Base-by-base conservation (phyloP, 805 yeast genomes). In the Ogataea neopini region DNA sequence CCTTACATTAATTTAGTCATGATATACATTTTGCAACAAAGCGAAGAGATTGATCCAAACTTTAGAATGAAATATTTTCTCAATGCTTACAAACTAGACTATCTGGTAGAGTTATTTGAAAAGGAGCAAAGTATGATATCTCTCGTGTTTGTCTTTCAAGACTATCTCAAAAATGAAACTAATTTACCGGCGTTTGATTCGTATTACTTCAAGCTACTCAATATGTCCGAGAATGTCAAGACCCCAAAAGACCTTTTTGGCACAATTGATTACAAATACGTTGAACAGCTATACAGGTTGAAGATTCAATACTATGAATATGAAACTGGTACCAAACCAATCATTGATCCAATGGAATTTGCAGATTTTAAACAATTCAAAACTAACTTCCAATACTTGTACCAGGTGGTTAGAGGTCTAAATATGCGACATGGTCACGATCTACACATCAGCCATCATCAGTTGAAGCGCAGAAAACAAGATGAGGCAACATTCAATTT, bases 61-160 rank as follows among this genome's bases (percentile, higher is more conserved):
- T 64, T 50, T 42, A 55, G 49, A 11, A 13, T 44, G 6, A 47
- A 39, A 23, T 57, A 43, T 33, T 59, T 64, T 23, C 47, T 59
- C 19, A 62, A 55, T 20, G 26, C 54, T 1, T 62, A 48, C 52
- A 60, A 53, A 37, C 38, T 63, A 13, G 49, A 52, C 13, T 46
- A 44, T 29, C 34, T 61, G 25, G 43, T 55, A 15, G 64, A 54
- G 25, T 22, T 53, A 7, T 50, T 54, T 44, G 54, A 50, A 13
- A 60, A 54, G 39, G 62, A 60, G 29, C 45, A 38, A 6, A 40
- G 47, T 6, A 32, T 57, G 13, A 26, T 57, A 6, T 47, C 58
- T 1, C 40, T 59, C 23, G 57, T 54, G 13, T 33, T 51, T 4
- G 44, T 58, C 1, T 38, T 58, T 10, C 51, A 50, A 22, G 38